Conservation (phyloP, 106 monocot genomes). For the Allium sativum region DNA sequence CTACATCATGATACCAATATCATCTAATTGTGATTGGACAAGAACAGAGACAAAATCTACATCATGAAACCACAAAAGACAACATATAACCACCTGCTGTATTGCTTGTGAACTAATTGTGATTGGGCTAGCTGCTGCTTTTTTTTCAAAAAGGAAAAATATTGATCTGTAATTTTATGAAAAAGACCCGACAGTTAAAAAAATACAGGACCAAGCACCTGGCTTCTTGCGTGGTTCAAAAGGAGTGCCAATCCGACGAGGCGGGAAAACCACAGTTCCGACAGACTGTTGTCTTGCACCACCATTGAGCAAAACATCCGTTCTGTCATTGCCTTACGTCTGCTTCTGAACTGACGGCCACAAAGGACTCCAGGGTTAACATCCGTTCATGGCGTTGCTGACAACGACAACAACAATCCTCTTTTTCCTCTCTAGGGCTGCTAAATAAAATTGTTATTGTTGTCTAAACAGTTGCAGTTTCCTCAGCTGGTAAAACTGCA, state of each 20-base stretch:
- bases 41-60: too few species aligned
- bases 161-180: neutral
- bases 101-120: too few species aligned
- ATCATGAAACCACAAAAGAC: too few species aligned
- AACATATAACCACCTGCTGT: too few species aligned
- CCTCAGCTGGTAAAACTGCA: constrained; percentile 43
- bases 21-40: too few species aligned
- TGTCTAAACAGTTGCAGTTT: constrained; percentile 39
- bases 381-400: neutral
- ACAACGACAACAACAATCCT: neutral
- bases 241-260: constrained; percentile 22
- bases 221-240: constrained; percentile 35
- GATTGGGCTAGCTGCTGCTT: constrained; percentile 32
- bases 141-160: neutral
- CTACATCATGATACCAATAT: too few species aligned
- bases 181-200: neutral
- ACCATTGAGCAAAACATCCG: constrained; percentile 36
- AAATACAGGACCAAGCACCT: constrained; percentile 12
- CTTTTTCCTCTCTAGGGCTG: neutral
- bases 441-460: neutral
- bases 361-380: neutral
- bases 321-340: constrained; percentile 21
- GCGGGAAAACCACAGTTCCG: constrained; percentile 71
- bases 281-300: constrained; percentile 20
- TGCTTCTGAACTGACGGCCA: constrained; percentile 28